phyloP scores from a whole-genome alignment of 1,284 basidiomycete species.

The Sphaerobolus stellatus region DNA sequence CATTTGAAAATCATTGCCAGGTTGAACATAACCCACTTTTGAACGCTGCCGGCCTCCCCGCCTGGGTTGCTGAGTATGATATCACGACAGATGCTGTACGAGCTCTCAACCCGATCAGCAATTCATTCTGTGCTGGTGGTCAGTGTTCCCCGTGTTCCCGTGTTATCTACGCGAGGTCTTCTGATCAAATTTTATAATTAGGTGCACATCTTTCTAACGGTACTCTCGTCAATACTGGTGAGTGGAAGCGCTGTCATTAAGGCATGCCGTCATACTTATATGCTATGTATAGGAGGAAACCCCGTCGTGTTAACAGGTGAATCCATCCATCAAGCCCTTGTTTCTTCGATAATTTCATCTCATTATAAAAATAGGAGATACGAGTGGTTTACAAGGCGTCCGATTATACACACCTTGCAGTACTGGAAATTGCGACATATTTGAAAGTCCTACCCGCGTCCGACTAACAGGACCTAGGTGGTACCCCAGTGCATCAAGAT shows the following conservation, averaged over 20 bases:
- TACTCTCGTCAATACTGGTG: conserved; percentile 55
- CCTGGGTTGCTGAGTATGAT: conserved; percentile 77
- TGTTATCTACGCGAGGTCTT: background rate
- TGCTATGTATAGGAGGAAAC: conserved; percentile 5
- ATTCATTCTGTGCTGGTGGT: conserved; percentile 88
- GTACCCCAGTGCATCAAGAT: conserved; percentile 71
- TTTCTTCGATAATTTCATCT: background rate
- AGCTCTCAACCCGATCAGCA: conserved; percentile 67
- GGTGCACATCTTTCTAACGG: conserved; percentile 55
- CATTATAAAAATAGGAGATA: conserved; percentile 34
- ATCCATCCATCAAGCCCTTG: background rate
- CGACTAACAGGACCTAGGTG: conserved; percentile 73
- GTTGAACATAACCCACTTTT: conserved; percentile 12
- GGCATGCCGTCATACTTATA: too few species aligned
- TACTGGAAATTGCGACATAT: conserved; percentile 53
- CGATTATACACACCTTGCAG: conserved; percentile 73
- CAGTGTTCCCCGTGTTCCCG: conserved; percentile 44
- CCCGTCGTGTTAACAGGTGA: conserved; percentile 9
- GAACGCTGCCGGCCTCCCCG: conserved; percentile 55
- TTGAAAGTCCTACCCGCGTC: conserved; percentile 62
- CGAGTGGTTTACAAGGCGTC: conserved; percentile 71
- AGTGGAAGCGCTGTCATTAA: background rate
- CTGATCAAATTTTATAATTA: background rate
- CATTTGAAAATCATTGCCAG: background rate
- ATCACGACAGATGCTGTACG: conserved; percentile 60